These are phyloP conservation scores for Guadua angustifolia DNA, from an alignment of 176 grass and related monocot genomes.

Conservation along the genomic window DNA sequence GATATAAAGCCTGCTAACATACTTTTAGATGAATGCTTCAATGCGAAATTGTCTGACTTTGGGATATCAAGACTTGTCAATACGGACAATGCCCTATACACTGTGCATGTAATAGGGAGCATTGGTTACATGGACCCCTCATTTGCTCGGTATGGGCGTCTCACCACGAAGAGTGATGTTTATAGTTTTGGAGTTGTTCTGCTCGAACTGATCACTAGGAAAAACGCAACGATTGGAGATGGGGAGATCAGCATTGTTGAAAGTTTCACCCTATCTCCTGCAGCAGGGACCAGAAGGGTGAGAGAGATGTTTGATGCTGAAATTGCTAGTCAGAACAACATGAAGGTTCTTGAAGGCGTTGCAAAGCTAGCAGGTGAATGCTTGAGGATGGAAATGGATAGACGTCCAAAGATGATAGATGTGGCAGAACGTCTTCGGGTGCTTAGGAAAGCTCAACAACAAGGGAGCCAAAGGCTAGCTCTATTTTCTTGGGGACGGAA, in stretches of 20 bases:
- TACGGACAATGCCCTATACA: neutral
- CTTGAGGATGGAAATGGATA: neutral
- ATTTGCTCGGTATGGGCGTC: too few relatives aligned
- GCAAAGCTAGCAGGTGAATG: conserved; percentile 20
- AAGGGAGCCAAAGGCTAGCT: neutral
- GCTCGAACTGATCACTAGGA: too few relatives aligned
- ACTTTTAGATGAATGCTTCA: neutral
- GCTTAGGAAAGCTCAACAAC: neutral
- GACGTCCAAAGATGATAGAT: conserved; percentile 9
- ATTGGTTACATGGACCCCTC: too few relatives aligned
- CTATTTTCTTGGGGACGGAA: too few relatives aligned
- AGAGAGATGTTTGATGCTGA: conserved; percentile 7
- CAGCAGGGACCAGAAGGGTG: neutral
- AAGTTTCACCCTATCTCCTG: neutral
- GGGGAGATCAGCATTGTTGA: neutral
- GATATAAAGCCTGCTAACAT: conserved; percentile 42
- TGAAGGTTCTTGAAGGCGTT: neutral
- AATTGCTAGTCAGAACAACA: neutral
- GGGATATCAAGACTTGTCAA: conserved; percentile 30
- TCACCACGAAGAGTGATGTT: conserved; percentile 7
- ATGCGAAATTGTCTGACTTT: conserved; percentile 26
- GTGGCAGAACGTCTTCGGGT: neutral
- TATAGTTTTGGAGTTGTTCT: too few relatives aligned
- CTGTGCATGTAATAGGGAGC: too few relatives aligned
- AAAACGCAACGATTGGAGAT: too few relatives aligned